A percentile compares a stretch with the other conserved stretches of the same genome.
phyloP scores from a whole-genome alignment of 2,329 filamentous ascomycete species.

The Neofusicoccum kwambonambiense region DNA sequence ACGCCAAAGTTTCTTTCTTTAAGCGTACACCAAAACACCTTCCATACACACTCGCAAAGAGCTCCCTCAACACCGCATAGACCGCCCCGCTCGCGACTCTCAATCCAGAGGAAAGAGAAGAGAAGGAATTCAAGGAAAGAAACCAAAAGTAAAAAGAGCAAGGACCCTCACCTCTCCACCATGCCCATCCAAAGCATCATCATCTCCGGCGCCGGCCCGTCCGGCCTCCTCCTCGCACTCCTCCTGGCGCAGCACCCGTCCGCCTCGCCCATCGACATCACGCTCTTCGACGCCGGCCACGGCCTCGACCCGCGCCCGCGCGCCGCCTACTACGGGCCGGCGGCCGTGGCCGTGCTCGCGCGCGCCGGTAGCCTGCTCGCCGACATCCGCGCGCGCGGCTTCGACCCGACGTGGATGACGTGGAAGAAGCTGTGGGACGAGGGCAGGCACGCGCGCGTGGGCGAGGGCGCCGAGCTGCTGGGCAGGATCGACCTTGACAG shows the following conservation, averaged over 20 bases:
- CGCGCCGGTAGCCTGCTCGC: constrained; percentile 58
- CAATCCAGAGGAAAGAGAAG: no score
- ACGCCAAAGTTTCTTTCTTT: no score
- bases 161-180: neutral
- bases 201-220: constrained; percentile 34
- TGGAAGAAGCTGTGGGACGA: constrained; percentile 11
- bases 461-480: neutral
- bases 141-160: neutral
- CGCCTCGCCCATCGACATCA: constrained; percentile 36
- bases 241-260: constrained; percentile 56
- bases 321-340: constrained; percentile 61
- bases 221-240: constrained; percentile 39
- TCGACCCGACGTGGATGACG: constrained; percentile 25
- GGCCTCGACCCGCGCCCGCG: constrained; percentile 60
- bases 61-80: no score
- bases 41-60: no score
- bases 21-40: neutral
- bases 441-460: constrained; percentile 29
- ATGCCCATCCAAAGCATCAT: constrained; percentile 25
- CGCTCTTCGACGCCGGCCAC: constrained; percentile 55
- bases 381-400: constrained; percentile 46
- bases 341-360: constrained; percentile 57
- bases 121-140: no score
- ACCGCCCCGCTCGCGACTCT: no score
- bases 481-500: constrained; percentile 26